These are phyloP conservation scores for Phanerochaete sordida DNA, from an alignment of 768 basidiomycete genomes.

Conservation along the genomic window DNA sequence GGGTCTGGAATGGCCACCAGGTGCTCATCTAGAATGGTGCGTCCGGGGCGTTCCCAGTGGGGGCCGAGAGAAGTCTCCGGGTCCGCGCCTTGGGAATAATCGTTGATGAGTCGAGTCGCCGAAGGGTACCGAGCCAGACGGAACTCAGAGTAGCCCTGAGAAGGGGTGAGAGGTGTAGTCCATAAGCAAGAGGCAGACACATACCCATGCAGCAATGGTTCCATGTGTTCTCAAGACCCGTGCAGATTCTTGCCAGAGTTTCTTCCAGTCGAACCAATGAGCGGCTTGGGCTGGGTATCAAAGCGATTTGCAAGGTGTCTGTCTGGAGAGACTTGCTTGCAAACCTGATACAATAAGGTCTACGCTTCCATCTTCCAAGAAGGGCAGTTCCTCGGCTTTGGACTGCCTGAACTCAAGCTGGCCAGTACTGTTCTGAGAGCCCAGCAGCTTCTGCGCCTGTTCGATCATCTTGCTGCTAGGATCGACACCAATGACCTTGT, in stretches of 20 bases:
- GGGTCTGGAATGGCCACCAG: slow-evolving; percentile 68
- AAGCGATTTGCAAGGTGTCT: not conserved
- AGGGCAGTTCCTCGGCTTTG: slow-evolving; percentile 52
- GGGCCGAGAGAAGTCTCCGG: slow-evolving; percentile 55
- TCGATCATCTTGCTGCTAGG: slow-evolving; percentile 71
- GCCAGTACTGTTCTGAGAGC: slow-evolving; percentile 13
- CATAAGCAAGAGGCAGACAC: slow-evolving; percentile 11
- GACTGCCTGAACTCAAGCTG: slow-evolving; percentile 35
- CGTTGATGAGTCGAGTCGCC: slow-evolving; percentile 54
- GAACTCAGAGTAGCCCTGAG: slow-evolving; percentile 58
- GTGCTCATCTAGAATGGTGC: slow-evolving; percentile 68
- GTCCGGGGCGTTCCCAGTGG: slow-evolving; percentile 79
- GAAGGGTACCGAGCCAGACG: slow-evolving; percentile 59
- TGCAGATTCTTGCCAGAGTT: slow-evolving; percentile 65
- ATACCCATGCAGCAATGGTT: slow-evolving; percentile 72
- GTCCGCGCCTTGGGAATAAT: slow-evolving; percentile 60
- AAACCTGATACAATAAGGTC: slow-evolving; percentile 69
- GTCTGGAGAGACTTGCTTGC: slow-evolving; percentile 11
- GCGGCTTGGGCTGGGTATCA: slow-evolving; percentile 59
- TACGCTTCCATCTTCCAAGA: slow-evolving; percentile 47
- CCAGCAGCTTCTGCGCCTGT: slow-evolving; percentile 32
- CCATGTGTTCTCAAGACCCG: slow-evolving; percentile 60
- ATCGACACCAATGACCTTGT: slow-evolving; percentile 66
- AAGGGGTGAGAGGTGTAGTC: not conserved
- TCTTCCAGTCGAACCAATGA: slow-evolving; percentile 79